A percentile compares a stretch with the other conserved stretches of the same genome.
Conservation (phyloP, 2,329 filamentous ascomycete species). For the Aspergillus sp. region DNA sequence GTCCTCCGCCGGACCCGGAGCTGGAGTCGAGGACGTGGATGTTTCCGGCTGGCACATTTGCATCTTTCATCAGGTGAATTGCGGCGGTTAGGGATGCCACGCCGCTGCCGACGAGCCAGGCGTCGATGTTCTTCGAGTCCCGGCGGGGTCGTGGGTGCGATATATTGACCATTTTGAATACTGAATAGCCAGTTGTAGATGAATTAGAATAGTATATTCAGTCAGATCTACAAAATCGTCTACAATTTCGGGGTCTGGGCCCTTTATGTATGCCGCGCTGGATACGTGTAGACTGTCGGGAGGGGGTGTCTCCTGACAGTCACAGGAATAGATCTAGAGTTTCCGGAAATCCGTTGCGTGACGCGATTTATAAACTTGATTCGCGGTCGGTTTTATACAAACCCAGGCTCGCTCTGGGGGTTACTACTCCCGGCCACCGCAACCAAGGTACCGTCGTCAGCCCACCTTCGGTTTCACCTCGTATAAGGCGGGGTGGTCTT, state of each 20-base stretch:
- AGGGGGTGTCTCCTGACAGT: not conserved
- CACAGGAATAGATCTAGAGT: not conserved
- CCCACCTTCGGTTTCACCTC: not conserved
- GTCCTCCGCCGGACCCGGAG: conserved; percentile 30
- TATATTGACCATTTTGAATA: not conserved
- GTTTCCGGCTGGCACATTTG: conserved; percentile 30
- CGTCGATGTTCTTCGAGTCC: conserved; percentile 20
- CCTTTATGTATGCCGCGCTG: too few species aligned
- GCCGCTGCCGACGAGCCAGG: conserved; percentile 40
- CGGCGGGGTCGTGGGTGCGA: not conserved
- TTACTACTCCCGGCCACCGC: not conserved
- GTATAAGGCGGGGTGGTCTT: too few species aligned
- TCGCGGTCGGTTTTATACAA: not conserved
- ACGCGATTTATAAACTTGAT: not conserved
- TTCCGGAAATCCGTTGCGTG: not conserved
- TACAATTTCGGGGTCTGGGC: not conserved
- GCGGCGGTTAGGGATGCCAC: conserved; percentile 38
- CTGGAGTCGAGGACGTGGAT: conserved; percentile 38
- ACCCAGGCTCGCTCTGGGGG: not conserved
- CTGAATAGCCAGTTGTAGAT: too few species aligned
- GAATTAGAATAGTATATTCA: too few species aligned
- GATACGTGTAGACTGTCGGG: not conserved
- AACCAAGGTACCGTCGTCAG: not conserved
- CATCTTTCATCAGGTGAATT: conserved; percentile 38
- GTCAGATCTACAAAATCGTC: too few species aligned